Evolutionary conservation across 306 rosid species (phyloP).

Genomic region (Dicorynia guianensis): DNA sequence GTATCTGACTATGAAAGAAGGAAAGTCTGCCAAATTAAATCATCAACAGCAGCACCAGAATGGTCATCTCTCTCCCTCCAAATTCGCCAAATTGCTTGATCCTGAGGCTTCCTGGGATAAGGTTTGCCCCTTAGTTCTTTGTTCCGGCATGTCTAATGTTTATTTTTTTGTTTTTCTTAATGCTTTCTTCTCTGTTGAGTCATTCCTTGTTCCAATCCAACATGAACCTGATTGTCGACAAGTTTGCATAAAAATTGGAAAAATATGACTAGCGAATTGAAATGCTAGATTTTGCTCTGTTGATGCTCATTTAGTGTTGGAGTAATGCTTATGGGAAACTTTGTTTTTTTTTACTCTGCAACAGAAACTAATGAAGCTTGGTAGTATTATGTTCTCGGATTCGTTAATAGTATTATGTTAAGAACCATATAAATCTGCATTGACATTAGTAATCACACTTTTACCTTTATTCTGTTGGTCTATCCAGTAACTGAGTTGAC

Average conservation of each 20-base stretch:
- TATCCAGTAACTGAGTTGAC: constrained; percentile 5
- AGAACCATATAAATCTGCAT: background rate
- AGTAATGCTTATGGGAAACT: background rate
- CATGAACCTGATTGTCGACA: background rate
- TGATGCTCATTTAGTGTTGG: background rate
- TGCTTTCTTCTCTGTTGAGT: constrained; percentile 8
- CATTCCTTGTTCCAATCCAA: background rate
- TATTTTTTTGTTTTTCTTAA: too few species aligned
- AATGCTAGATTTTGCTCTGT: background rate
- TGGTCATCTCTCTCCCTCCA: constrained; percentile 92
- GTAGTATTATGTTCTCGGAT: background rate
- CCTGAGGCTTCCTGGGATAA: constrained; percentile 99
- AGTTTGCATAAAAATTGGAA: constrained; percentile 19
- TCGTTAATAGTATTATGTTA: background rate
- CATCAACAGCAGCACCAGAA: constrained; percentile 75
- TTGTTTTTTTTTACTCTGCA: background rate
- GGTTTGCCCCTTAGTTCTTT: constrained; percentile 52
- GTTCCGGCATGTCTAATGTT: background rate
- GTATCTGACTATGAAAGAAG: constrained; percentile 79
- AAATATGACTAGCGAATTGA: constrained; percentile 5
- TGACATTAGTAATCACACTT: background rate
- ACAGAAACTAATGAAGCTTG: background rate
- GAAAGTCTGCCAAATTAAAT: constrained; percentile 68
- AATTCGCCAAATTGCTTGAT: constrained; percentile 87
- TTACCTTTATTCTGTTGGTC: constrained; percentile 2